Conservation (phyloP, 371 early-diverging fungal genomes). For the Mortierella sp. region DNA sequence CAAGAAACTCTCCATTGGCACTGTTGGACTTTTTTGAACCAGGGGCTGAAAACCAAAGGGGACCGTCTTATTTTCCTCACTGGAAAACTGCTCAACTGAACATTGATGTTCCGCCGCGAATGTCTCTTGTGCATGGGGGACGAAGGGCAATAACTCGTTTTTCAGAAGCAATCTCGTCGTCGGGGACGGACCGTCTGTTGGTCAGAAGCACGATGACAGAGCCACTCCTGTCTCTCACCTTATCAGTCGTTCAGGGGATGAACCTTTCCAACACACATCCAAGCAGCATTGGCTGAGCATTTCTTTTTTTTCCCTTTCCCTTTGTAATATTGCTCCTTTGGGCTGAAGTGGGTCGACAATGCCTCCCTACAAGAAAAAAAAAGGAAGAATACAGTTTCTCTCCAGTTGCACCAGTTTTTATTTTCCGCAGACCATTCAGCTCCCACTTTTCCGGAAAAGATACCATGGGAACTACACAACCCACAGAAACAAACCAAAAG, state of each 20-base stretch:
- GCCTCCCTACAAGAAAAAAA: not conserved
- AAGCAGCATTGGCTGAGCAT: not conserved
- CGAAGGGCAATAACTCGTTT: not conserved
- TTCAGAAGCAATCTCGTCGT: no score
- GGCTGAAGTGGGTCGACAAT: not conserved
- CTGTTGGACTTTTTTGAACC: not conserved
- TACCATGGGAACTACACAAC: not conserved
- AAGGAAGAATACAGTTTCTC: not conserved
- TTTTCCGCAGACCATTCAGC: constrained; percentile 9
- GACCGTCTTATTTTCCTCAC: not conserved
- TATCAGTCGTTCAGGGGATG: not conserved
- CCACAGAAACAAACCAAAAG: not conserved
- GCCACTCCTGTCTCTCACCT: not conserved
- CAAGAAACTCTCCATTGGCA: not conserved
- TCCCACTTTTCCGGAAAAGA: constrained; percentile 4
- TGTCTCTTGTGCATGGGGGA: not conserved
- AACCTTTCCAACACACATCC: not conserved
- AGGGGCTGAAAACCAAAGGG: not conserved
- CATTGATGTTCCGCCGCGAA: constrained; percentile 26
- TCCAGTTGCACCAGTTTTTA: not conserved
- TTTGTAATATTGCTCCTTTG: not conserved
- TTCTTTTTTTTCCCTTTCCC: not conserved
- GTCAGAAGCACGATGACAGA: not conserved
- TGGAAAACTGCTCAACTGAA: constrained; percentile 7
- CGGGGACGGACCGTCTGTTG: not conserved